Percentiles rank a stretch among this genome's conserved stretches.
phyloP scores from a whole-genome alignment of 2,329 filamentous ascomycete genomes.

The Pseudogymnoascus destructans region DNA sequence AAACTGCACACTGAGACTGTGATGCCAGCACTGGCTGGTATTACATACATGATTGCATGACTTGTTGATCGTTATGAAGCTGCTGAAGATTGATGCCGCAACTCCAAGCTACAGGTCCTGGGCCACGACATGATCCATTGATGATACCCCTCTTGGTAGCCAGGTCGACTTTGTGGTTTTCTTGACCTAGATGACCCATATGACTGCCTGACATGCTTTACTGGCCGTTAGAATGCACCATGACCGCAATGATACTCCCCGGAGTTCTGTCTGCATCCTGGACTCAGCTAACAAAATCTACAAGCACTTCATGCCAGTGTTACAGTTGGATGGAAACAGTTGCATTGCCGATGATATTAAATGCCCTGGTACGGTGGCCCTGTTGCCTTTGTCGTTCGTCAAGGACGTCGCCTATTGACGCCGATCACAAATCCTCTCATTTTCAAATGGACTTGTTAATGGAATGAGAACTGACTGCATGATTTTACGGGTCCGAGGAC shows the following conservation, averaged over 20 bases:
- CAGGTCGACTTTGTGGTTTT: neutral
- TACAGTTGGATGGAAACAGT: neutral
- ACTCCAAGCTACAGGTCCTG: neutral
- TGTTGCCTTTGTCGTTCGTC: neutral
- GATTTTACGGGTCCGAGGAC: neutral
- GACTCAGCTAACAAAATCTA: neutral
- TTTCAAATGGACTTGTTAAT: neutral
- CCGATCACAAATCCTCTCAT: neutral
- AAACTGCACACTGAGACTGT: constrained; percentile 8
- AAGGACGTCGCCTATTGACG: neutral
- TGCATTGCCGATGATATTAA: neutral
- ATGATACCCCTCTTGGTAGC: constrained; percentile 7
- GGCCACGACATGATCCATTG: constrained; percentile 6
- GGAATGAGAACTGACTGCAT: constrained; percentile 4
- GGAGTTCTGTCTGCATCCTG: constrained; percentile 2
- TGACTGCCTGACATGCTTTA: constrained; percentile 6
- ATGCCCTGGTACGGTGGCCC: neutral
- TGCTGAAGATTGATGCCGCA: constrained; percentile 5
- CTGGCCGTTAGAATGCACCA: constrained; percentile 4
- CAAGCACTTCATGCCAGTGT: constrained; percentile 2
- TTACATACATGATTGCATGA: constrained; percentile 18
- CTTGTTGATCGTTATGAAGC: constrained; percentile 9
- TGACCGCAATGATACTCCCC: neutral
- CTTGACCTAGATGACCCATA: neutral
- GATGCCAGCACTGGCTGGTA: constrained; percentile 12